phyloP scores from a whole-genome alignment of 2,329 filamentous ascomycete species.

The Claviceps maximensis region DNA sequence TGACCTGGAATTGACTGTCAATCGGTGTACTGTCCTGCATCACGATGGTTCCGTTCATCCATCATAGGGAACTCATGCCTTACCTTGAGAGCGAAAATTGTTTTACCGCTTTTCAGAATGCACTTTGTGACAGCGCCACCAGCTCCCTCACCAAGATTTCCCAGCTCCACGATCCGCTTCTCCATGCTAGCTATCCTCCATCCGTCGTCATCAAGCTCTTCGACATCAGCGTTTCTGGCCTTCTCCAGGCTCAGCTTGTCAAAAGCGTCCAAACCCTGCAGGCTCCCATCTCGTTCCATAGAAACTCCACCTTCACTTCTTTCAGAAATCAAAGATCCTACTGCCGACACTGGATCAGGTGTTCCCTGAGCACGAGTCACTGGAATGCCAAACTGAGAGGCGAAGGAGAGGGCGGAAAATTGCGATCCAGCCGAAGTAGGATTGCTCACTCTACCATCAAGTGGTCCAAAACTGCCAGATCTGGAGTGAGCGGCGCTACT shows the following conservation, averaged over 20 bases:
- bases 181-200: slow-evolving; percentile 90
- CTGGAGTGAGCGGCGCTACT: slow-evolving; percentile 67
- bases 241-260: slow-evolving; percentile 73
- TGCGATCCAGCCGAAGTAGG: slow-evolving; percentile 80
- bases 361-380: slow-evolving; percentile 52
- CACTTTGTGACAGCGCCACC: slow-evolving; percentile 91
- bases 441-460: slow-evolving; percentile 65
- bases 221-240: slow-evolving; percentile 74
- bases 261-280: slow-evolving; percentile 63
- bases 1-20: slow-evolving; percentile 48
- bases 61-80: not conserved
- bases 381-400: slow-evolving; percentile 56
- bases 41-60: not conserved
- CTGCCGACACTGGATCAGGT: slow-evolving; percentile 77
- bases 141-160: slow-evolving; percentile 84
- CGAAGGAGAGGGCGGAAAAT: slow-evolving; percentile 72
- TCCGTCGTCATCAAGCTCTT: slow-evolving; percentile 86
- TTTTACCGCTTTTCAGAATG: slow-evolving; percentile 80
- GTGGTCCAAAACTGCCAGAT: slow-evolving; percentile 68
- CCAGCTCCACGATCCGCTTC: slow-evolving; percentile 75
- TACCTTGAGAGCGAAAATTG: slow-evolving; percentile 92
- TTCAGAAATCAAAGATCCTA: slow-evolving; percentile 73
- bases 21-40: slow-evolving; percentile 7
- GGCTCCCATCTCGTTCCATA: slow-evolving; percentile 75
- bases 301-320: slow-evolving; percentile 58